Evolutionary conservation across 352 stramenopile species (phyloP).

Genomic region (Phytophthora hybrid): DNA sequence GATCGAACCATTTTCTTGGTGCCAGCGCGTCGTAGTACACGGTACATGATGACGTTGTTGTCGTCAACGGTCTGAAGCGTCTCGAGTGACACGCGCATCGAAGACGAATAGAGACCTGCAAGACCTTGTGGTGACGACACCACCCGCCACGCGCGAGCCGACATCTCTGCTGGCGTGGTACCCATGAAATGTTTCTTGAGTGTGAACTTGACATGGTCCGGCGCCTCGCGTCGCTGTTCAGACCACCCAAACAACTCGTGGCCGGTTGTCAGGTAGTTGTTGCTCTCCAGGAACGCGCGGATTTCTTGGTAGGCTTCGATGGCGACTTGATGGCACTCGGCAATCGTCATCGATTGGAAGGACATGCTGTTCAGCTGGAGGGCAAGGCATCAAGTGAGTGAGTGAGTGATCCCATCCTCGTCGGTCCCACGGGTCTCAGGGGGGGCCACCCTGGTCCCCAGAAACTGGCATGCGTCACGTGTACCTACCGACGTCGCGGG

Average conservation of each 20-base stretch:
- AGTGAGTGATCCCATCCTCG: conserved; percentile 16
- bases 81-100: conserved; percentile 54
- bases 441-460: conserved; percentile 22
- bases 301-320: conserved; percentile 51
- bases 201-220: conserved; percentile 61
- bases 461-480: not conserved
- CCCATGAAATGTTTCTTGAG: conserved; percentile 60
- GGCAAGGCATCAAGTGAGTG: conserved; percentile 15
- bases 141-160: conserved; percentile 48
- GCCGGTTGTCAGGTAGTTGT: conserved; percentile 53
- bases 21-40: conserved; percentile 45
- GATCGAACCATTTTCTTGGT: conserved; percentile 46
- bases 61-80: conserved; percentile 61
- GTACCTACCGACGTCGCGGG: conserved; percentile 27
- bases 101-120: conserved; percentile 54
- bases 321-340: conserved; percentile 54
- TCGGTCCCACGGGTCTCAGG: conserved; percentile 6
- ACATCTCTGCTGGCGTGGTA: conserved; percentile 39
- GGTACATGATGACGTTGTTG: conserved; percentile 67
- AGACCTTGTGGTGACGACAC: conserved; percentile 40
- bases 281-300: conserved; percentile 50
- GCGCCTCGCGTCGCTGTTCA: conserved; percentile 50
- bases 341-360: conserved; percentile 41
- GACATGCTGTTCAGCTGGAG: conserved; percentile 21
- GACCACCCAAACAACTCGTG: conserved; percentile 62